Percentiles rank a stretch among this genome's conserved stretches.
Conservation (phyloP, 305 asterid species). For the Fraxinus xanthoxyloides region DNA sequence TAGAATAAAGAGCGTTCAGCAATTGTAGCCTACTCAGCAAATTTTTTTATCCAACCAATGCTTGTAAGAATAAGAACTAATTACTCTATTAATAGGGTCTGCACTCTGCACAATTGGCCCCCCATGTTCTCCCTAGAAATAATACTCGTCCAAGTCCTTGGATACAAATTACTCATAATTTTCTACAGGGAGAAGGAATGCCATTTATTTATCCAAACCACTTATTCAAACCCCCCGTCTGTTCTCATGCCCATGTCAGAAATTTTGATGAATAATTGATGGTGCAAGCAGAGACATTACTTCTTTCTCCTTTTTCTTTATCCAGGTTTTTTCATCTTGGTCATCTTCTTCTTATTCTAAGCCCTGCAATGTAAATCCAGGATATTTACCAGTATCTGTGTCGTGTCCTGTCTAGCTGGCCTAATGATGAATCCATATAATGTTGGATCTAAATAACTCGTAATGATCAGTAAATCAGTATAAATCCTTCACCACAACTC, state of each 20-base stretch:
- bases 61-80: slow-evolving; percentile 2
- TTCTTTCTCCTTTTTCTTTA: neutral
- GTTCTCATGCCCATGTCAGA: neutral
- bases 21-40: neutral
- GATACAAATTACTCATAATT: neutral
- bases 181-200: neutral
- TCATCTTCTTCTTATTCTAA: neutral
- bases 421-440: neutral
- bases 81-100: neutral
- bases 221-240: neutral
- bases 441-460: neutral
- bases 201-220: neutral
- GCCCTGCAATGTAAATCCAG: neutral
- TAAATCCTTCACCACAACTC: neutral
- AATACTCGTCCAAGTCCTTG: neutral
- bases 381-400: neutral
- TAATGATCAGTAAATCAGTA: neutral
- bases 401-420: neutral
- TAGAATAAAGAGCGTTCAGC: slow-evolving; percentile 11
- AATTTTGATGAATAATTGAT: neutral
- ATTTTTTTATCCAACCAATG: neutral
- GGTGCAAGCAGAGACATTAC: neutral
- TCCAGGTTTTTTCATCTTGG: neutral
- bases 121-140: neutral
- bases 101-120: neutral